Evolutionary conservation across 2,329 filamentous ascomycete genomes (phyloP), one percentile per base, ranked within the genome.

Genomic region (Kalmusia sp.): DNA sequence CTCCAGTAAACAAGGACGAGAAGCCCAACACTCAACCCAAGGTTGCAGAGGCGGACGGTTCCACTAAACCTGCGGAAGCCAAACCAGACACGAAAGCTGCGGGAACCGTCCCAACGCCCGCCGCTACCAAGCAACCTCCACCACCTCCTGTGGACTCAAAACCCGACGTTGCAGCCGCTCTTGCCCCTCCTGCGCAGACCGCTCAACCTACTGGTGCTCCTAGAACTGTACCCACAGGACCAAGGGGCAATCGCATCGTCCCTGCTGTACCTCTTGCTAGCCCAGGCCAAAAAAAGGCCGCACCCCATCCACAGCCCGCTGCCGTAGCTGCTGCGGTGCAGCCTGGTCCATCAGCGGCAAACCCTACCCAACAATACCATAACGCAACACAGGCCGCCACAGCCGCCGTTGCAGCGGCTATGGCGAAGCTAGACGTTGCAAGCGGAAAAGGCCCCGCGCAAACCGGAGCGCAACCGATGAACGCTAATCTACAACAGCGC

Each of bases 321-420:
- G 67, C 74, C 12, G 59, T 70, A 2, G 72, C 70, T 67, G 76
- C 77, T 9, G 69, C 77, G 7, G 71, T 77, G 39, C 77, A 72
- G 47, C 52, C 70, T 17, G 52, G 65, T 19, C 62, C 65, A 40
- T 40, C 66, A 33, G 24, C 63, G 6, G 57, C 59, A 9, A 62
- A 62, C n/a, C 61, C 68, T 37, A 67, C 63, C 11, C 67, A 70
- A 38, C 61, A 71, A 38, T 68, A 88, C 8, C 82, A 84, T 57
- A 87, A 89, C 74, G 88, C 89, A 1, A 92, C 90, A 0, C 85
- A 88, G 68, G 86, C 88, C 33, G 90, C 90, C 1, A 88, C 87
- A 63, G 89, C 88, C 25, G 90, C 90, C 7, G 90, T 92, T n/a
- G 89, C 89, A 47, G 85, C 88, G 34, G 90, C 90, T 2, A 92